Evolutionary conservation across 192 early-diverging fungal genomes (phyloP).

Genomic region (Entrophospora sp.): DNA sequence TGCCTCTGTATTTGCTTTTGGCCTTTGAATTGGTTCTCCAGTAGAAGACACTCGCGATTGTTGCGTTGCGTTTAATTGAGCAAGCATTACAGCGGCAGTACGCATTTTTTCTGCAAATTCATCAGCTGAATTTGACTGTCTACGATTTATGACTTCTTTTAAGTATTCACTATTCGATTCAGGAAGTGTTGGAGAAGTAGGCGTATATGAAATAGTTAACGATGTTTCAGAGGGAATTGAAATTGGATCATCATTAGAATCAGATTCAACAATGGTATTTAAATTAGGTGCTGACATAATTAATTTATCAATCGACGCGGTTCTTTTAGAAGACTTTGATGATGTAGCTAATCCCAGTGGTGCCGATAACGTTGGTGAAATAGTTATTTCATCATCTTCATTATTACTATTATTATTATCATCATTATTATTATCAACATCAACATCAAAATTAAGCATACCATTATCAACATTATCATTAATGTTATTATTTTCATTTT

Average conservation of each 20-base stretch:
- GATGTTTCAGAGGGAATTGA: no score
- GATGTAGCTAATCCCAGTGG: neutral
- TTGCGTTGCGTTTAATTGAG: constrained; percentile 66
- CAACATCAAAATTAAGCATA: no score
- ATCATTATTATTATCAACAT: neutral
- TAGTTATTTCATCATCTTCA: neutral
- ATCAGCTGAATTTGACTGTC: constrained; percentile 46
- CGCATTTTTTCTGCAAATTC: constrained; percentile 90
- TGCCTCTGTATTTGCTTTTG: constrained; percentile 55
- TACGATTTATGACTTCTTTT: constrained; percentile 30
- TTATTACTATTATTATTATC: constrained; percentile 11
- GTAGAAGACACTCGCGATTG: constrained; percentile 28
- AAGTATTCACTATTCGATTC: constrained; percentile 31
- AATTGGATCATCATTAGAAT: no score
- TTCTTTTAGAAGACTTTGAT: neutral
- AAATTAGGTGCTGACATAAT: neutral
- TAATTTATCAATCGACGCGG: neutral
- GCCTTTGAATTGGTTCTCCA: constrained; percentile 23
- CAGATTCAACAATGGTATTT: no score
- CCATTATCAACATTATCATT: neutral
- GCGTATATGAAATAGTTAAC: neutral
- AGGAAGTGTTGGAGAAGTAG: constrained; percentile 23
- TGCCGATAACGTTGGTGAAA: neutral
- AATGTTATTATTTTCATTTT: constrained; percentile 11
- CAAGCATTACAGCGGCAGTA: constrained; percentile 92